Percentiles rank a stretch among this genome's conserved stretches.
Conservation (phyloP, 2,329 filamentous ascomycete species). For the Calonectria naviculata region DNA sequence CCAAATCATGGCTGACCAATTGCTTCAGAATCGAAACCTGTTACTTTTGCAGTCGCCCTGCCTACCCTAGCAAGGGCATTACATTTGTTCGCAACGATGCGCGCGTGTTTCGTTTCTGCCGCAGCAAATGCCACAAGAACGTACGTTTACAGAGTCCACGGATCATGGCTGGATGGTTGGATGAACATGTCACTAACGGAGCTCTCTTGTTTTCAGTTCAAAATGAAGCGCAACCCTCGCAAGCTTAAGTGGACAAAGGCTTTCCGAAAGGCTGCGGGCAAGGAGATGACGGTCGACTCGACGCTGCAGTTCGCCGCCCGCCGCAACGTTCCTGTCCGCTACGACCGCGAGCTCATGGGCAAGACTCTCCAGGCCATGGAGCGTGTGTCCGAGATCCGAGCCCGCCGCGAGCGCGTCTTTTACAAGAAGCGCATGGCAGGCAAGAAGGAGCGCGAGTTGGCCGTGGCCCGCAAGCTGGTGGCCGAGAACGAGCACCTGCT, state of each 20-base stretch:
- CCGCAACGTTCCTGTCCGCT: slow-evolving; percentile 93
- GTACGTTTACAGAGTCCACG: slow-evolving; percentile 44
- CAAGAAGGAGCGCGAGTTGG: slow-evolving; percentile 85
- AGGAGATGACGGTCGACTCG: slow-evolving; percentile 91
- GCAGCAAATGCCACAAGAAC: slow-evolving; percentile 71
- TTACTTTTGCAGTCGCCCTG: slow-evolving; percentile 60
- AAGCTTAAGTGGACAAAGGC: slow-evolving; percentile 98
- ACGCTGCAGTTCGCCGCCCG: slow-evolving; percentile 92
- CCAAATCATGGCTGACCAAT: slow-evolving; percentile 25
- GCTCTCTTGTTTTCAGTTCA: slow-evolving; percentile 67
- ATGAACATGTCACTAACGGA: slow-evolving; percentile 14
- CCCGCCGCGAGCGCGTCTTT: slow-evolving; percentile 87
- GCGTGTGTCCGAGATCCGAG: slow-evolving; percentile 86
- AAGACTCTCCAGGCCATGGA: slow-evolving; percentile 94
- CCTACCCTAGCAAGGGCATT: slow-evolving; percentile 68
- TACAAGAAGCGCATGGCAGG: slow-evolving; percentile 95
- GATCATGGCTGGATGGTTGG: neutral
- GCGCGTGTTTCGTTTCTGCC: slow-evolving; percentile 68
- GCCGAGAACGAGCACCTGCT: slow-evolving; percentile 93
- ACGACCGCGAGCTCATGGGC: slow-evolving; percentile 91
- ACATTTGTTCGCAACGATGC: slow-evolving; percentile 63
- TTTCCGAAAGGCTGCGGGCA: slow-evolving; percentile 83
- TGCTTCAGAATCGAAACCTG: slow-evolving; percentile 55
- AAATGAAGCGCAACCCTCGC: slow-evolving; percentile 98
- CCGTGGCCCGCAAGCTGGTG: slow-evolving; percentile 86